Conservation (phyloP, 306 rosid genomes). For the Castanospermum australe region DNA sequence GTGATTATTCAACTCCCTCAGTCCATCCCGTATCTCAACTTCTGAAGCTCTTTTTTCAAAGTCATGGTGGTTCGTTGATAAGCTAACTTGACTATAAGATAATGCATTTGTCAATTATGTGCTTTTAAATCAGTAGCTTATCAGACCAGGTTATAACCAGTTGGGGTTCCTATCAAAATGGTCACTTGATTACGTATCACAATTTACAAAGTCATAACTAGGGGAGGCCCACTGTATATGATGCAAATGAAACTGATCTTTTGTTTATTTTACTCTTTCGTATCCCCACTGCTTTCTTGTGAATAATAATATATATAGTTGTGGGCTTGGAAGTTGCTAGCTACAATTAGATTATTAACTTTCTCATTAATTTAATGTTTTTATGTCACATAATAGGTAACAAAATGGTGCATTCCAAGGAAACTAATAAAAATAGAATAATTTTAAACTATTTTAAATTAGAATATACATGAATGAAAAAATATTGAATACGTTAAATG, state of each 20-base stretch:
- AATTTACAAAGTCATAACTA: background rate
- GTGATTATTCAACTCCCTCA: background rate
- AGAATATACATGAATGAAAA: too few species aligned
- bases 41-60: background rate
- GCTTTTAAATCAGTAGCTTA: background rate
- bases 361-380: background rate
- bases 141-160: background rate
- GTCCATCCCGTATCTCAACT: background rate
- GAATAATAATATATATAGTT: background rate
- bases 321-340: background rate
- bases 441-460: too few species aligned
- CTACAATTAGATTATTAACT: background rate
- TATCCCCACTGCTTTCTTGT: background rate
- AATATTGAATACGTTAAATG: too few species aligned
- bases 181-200: background rate
- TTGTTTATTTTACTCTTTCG: background rate
- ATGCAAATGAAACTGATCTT: background rate
- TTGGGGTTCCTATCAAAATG: background rate
- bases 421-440: too few species aligned
- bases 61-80: conserved; percentile 14
- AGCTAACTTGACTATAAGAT: background rate
- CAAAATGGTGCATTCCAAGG: background rate
- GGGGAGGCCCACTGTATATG: background rate
- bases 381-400: background rate
- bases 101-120: background rate